These are phyloP conservation scores for Raphanus sativus DNA, from an alignment of 345 rosid species.

Conservation along the genomic window DNA sequence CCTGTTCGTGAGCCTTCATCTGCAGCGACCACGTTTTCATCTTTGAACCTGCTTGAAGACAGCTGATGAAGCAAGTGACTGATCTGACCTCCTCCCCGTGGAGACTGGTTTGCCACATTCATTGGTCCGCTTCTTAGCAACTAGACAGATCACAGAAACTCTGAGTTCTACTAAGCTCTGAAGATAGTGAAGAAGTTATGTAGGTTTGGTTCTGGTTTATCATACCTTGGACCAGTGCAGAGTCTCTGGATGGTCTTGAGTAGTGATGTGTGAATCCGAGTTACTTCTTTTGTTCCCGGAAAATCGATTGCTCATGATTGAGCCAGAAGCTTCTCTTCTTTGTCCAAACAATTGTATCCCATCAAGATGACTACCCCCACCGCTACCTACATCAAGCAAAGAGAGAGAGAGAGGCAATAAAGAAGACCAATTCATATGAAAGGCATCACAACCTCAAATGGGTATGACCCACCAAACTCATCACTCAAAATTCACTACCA, in stretches of 20 bases:
- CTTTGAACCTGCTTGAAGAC: slow-evolving; percentile 66
- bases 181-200: slow-evolving; percentile 6
- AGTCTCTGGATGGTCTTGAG: slow-evolving; percentile 69
- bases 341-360: slow-evolving; percentile 80
- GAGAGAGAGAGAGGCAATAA: slow-evolving; percentile 8
- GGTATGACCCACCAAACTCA: slow-evolving; percentile 39
- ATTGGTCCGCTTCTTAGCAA: slow-evolving; percentile 60
- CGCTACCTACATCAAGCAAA: slow-evolving; percentile 31
- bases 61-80: slow-evolving; percentile 64
- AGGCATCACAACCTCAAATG: slow-evolving; percentile 18
- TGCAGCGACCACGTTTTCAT: slow-evolving; percentile 60
- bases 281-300: slow-evolving; percentile 74
- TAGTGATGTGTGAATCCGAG: slow-evolving; percentile 64
- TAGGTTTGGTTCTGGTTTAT: not conserved
- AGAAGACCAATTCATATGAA: slow-evolving; percentile 18
- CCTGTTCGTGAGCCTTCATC: slow-evolving; percentile 99
- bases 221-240: slow-evolving; percentile 81
- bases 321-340: slow-evolving; percentile 64
- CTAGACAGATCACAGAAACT: slow-evolving; percentile 40
- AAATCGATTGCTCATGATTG: slow-evolving; percentile 61
- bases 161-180: not conserved
- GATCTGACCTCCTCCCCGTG: slow-evolving; percentile 56
- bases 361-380: slow-evolving; percentile 64
- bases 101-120: slow-evolving; percentile 52
- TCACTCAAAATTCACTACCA: slow-evolving; percentile 28